Evolutionary conservation across 2,329 filamentous ascomycete genomes (phyloP), one percentile per base, ranked within the genome.

Genomic region (Helotiales sp.): DNA sequence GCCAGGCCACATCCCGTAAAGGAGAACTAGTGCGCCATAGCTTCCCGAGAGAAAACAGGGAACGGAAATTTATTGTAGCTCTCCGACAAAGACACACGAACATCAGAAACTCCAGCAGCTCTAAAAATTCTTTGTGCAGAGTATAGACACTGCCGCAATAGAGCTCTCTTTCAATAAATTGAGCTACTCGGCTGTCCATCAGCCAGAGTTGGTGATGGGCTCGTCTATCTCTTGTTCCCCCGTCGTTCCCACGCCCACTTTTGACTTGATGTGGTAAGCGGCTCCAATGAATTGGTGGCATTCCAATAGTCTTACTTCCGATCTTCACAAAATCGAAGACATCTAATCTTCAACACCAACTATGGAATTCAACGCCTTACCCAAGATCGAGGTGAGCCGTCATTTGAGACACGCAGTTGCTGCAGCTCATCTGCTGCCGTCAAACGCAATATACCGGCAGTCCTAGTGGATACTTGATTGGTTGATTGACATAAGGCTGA

Each of bases 341-440:
- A n/a, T 15, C 36, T 29, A 36, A 42, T 27, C 46, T 50, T 55
- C 44, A 46, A 54, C 47, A 15, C 8, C 24, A 19, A 55, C 34
- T 5, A 66, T 70, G 66, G 68, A 71, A 56, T 82, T 77, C 58
- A 67, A 71, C 63, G 71, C 76, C n/a, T 70, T 84, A 42, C 81
- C 81, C 10, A 84, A 84, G 65, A 79, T 83, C 38, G 80, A 84
- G 78, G 81, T 81, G 70, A 64, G 65, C 25, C 34, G 42, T 54
- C 46, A 51, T 54, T 58, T 59, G 54, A 60, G 59, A 46, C 60
- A 59, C 31, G 33, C 27, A 34, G 52, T 38, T 36, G 48, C 55
- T 53, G 50, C 51, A 52, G 29, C 29, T 54, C 46, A 46, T 54
- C 31, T 58, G 33, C 40, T 36, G 31, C 42, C 50, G 47, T 22